Conservation (phyloP, 2,329 filamentous ascomycete species). For the Atkinsonella hypoxylon region DNA sequence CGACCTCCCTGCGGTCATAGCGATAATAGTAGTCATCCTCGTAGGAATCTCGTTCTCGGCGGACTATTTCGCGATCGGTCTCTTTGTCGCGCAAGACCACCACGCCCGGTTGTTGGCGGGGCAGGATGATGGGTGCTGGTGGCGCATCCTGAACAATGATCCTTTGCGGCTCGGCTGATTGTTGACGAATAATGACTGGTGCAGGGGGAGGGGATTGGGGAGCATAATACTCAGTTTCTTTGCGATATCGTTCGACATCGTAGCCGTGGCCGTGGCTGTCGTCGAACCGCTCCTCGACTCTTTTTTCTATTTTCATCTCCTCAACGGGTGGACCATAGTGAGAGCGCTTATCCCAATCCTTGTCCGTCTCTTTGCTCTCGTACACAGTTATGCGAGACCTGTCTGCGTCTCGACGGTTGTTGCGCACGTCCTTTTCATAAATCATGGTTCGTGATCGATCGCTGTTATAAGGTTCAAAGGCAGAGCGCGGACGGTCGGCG, state of each 20-base stretch:
- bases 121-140: slow-evolving; percentile 38
- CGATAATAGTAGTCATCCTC: slow-evolving; percentile 42
- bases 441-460: slow-evolving; percentile 27
- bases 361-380: slow-evolving; percentile 21
- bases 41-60: slow-evolving; percentile 22
- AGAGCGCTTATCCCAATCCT: slow-evolving; percentile 33
- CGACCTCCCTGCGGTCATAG: slow-evolving; percentile 32
- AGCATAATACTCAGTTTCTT: slow-evolving; percentile 51
- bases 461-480: slow-evolving; percentile 28
- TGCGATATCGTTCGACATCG: slow-evolving; percentile 47
- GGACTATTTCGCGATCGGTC: slow-evolving; percentile 22
- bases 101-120: slow-evolving; percentile 31
- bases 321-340: slow-evolving; percentile 32
- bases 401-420: slow-evolving; percentile 16
- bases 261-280: slow-evolving; percentile 31
- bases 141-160: slow-evolving; percentile 50
- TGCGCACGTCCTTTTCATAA: slow-evolving; percentile 34
- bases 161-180: slow-evolving; percentile 42
- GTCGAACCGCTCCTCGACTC: slow-evolving; percentile 36
- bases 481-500: slow-evolving; percentile 40
- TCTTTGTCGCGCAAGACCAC: slow-evolving; percentile 33
- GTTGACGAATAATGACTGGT: slow-evolving; percentile 45
- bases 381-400: slow-evolving; percentile 23
- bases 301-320: slow-evolving; percentile 43
- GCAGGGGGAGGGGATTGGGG: slow-evolving; percentile 35